phyloP scores from a whole-genome alignment of 2,329 filamentous ascomycete genomes.

The Apiospora koreana region DNA sequence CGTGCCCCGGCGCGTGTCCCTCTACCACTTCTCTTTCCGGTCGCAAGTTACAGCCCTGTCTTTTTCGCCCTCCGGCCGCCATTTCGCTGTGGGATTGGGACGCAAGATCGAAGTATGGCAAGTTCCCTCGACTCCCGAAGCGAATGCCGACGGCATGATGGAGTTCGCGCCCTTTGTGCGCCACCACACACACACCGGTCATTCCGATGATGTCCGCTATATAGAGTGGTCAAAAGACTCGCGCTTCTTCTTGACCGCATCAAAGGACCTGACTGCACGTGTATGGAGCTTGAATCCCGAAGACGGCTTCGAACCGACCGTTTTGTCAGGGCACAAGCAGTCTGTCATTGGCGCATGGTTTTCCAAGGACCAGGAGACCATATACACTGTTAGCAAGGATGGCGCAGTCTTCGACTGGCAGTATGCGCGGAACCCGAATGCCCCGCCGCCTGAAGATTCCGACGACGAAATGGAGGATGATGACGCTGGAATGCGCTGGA shows the following conservation, averaged over 20 bases:
- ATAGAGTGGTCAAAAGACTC: conserved; percentile 97
- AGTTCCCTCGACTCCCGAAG: conserved; percentile 85
- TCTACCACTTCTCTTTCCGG: conserved; percentile 96
- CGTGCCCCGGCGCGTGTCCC: conserved; percentile 77
- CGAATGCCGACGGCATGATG: conserved; percentile 75
- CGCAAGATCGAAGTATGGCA: conserved; percentile 94
- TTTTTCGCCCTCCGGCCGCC: conserved; percentile 86
- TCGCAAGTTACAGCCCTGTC: conserved; percentile 78
- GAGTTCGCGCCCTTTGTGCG: conserved; percentile 95
- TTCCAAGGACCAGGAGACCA: conserved; percentile 88
- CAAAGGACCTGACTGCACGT: conserved; percentile 87
- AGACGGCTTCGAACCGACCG: conserved; percentile 86
- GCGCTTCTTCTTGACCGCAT: conserved; percentile 88
- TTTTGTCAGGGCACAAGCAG: conserved; percentile 87
- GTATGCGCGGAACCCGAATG: conserved; percentile 66
- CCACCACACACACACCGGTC: conserved; percentile 81
- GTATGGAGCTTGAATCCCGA: conserved; percentile 93
- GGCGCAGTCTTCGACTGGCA: conserved; percentile 96
- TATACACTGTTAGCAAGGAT: conserved; percentile 96
- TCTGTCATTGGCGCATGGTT: conserved; percentile 96
- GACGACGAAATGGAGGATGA: conserved; percentile 62
- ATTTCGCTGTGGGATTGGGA: conserved; percentile 88
- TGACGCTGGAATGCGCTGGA: conserved; percentile 77
- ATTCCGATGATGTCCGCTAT: conserved; percentile 83
- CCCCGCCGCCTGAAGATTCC: conserved; percentile 51